Percentiles rank a stretch among this genome's conserved stretches.
Evolutionary conservation across 1,139 yeast species (phyloP).

Genomic region (Candida tetrigidarum): DNA sequence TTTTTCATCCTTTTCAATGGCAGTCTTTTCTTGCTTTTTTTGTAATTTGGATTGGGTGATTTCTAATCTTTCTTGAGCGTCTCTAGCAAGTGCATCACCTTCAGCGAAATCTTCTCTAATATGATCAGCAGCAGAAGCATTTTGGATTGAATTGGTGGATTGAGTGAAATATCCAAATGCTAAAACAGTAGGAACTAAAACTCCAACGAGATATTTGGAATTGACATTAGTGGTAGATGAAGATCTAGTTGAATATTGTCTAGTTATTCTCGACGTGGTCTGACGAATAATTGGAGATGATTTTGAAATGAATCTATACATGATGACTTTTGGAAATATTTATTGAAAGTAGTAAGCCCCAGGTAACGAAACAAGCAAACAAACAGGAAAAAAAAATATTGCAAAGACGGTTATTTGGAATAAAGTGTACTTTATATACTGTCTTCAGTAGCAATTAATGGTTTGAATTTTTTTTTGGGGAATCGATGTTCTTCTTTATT

Average conservation of each 20-base stretch:
- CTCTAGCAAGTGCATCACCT: slow-evolving; percentile 13
- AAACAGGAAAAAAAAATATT: background rate
- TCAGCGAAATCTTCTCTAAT: slow-evolving; percentile 12
- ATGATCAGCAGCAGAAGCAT: slow-evolving; percentile 13
- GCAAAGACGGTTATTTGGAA: background rate
- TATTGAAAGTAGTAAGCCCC: background rate
- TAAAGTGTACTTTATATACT: background rate
- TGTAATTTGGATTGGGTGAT: slow-evolving; percentile 9
- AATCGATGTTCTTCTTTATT: background rate
- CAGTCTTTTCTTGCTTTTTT: slow-evolving; percentile 17
- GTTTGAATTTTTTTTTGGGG: background rate
- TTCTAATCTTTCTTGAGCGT: slow-evolving; percentile 9
- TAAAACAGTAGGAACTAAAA: slow-evolving; percentile 13
- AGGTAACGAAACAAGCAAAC: background rate
- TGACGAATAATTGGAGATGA: slow-evolving; percentile 15
- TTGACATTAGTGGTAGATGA: slow-evolving; percentile 6
- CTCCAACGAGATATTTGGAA: slow-evolving; percentile 11
- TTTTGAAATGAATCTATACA: slow-evolving; percentile 18
- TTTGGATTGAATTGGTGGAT: slow-evolving; percentile 8
- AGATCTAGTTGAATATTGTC: slow-evolving; percentile 12
- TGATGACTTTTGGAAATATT: slow-evolving; percentile 4
- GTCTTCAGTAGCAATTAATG: background rate
- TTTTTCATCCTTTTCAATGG: slow-evolving; percentile 14
- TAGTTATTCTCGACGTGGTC: slow-evolving; percentile 10
- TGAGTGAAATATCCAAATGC: slow-evolving; percentile 13